Evolutionary conservation across 306 rosid species (phyloP).

Genomic region (Parietaria judaica): DNA sequence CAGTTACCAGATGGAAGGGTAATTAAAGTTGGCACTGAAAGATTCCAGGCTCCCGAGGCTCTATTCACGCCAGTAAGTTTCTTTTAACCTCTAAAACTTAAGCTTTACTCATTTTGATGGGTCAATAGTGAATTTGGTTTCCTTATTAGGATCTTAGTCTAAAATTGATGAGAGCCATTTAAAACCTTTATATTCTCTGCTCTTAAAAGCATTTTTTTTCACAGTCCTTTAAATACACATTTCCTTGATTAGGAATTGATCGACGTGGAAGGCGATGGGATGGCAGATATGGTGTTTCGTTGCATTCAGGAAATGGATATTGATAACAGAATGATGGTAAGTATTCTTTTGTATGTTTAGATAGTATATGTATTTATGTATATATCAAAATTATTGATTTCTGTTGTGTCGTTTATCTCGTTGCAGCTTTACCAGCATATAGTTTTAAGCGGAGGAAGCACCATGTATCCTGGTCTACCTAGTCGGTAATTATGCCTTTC

Average conservation of each 20-base stretch:
- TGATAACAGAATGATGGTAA: constrained; percentile 97
- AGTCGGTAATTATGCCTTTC: constrained; percentile 60
- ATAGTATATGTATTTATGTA: not conserved
- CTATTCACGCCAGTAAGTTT: constrained; percentile 91
- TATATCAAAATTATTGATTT: too few species aligned
- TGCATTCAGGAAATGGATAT: constrained; percentile 99
- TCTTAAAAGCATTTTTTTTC: too few species aligned
- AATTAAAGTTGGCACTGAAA: constrained; percentile 97
- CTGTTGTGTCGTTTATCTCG: not conserved
- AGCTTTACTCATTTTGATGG: constrained; percentile 1
- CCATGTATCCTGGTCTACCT: constrained; percentile 99
- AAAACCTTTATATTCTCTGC: not conserved
- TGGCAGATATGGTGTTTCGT: constrained; percentile 99
- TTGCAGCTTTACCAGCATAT: constrained; percentile 98
- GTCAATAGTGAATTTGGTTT: not conserved
- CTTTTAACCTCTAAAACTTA: constrained; percentile 9
- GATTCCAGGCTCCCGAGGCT: constrained; percentile 99
- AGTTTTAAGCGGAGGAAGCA: constrained; percentile 98
- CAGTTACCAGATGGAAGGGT: constrained; percentile 99
- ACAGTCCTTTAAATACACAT: not conserved
- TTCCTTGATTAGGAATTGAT: constrained; percentile 69
- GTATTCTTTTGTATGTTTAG: constrained; percentile 1
- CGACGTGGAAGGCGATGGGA: constrained; percentile 99
- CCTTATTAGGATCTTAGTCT: constrained; percentile 1
- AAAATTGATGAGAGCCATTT: not conserved